Evolutionary conservation across 2,329 filamentous ascomycete species (phyloP).

Genomic region (Thelonectria rubi): DNA sequence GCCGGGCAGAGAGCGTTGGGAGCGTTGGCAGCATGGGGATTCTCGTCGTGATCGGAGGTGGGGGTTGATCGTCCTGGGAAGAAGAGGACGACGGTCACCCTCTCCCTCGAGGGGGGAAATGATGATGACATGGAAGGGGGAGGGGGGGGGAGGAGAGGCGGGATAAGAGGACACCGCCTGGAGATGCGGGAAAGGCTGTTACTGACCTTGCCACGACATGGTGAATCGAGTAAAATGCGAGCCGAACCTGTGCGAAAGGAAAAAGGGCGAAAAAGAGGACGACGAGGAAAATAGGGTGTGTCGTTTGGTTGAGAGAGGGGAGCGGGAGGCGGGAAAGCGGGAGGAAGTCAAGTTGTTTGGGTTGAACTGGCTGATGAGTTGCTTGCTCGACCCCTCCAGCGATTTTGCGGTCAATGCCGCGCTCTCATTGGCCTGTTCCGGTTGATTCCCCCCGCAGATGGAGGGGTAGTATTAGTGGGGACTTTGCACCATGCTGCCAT

Average conservation of each 20-base stretch:
- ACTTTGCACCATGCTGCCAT: slow-evolving; percentile 1
- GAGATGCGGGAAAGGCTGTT: slow-evolving; percentile 25
- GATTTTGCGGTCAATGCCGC: slow-evolving; percentile 12
- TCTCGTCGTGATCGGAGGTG: slow-evolving; percentile 31
- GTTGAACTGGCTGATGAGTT: slow-evolving; percentile 23
- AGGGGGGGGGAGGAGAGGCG: slow-evolving; percentile 13
- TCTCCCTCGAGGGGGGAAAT: slow-evolving; percentile 31
- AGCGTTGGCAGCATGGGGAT: not conserved
- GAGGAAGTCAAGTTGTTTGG: slow-evolving; percentile 27
- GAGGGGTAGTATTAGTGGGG: slow-evolving; percentile 19
- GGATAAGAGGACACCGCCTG: slow-evolving; percentile 3
- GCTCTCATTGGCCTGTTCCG: slow-evolving; percentile 11
- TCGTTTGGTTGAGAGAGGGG: slow-evolving; percentile 11
- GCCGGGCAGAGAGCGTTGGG: not conserved
- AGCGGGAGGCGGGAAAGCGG: slow-evolving; percentile 28
- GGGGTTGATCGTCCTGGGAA: slow-evolving; percentile 35
- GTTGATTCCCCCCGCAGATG: slow-evolving; percentile 14
- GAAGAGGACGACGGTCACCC: slow-evolving; percentile 26
- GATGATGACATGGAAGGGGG: slow-evolving; percentile 27
- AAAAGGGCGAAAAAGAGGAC: slow-evolving; percentile 2
- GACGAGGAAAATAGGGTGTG: not conserved
- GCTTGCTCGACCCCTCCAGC: slow-evolving; percentile 20
- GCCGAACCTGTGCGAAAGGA: slow-evolving; percentile 13
- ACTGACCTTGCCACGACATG: slow-evolving; percentile 81
- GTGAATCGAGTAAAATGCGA: slow-evolving; percentile 42